Evolutionary conservation across 208 protist species (phyloP).

Genomic region (Wallacemonas sp.): DNA sequence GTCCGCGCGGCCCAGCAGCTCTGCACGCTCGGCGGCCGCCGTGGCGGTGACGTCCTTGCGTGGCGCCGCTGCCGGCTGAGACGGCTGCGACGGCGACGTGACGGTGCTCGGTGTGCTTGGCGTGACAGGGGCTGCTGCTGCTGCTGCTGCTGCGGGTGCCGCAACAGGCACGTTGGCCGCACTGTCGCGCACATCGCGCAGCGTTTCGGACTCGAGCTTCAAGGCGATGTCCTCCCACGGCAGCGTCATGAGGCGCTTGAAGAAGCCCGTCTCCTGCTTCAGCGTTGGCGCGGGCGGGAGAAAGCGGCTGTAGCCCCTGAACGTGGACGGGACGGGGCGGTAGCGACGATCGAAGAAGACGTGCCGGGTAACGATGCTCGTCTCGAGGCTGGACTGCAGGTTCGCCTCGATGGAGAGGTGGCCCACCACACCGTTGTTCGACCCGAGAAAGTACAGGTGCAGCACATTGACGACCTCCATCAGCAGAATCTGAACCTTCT

Average conservation of each 20-base stretch:
- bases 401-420: constrained; percentile 67
- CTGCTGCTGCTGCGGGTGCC: not conserved
- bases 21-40: constrained; percentile 27
- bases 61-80: not conserved
- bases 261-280: constrained; percentile 82
- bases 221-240: constrained; percentile 81
- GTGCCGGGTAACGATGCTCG: constrained; percentile 36
- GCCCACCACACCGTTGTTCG: constrained; percentile 53
- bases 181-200: constrained; percentile 31
- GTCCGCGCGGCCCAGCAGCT: constrained; percentile 23
- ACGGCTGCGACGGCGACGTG: not conserved
- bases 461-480: constrained; percentile 57
- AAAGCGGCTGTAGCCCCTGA: constrained; percentile 60
- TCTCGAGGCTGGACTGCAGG: constrained; percentile 36
- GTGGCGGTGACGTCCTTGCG: not conserved
- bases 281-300: constrained; percentile 65
- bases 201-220: constrained; percentile 70
- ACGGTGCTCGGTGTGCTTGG: not conserved
- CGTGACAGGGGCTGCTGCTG: not conserved
- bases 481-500: constrained; percentile 58
- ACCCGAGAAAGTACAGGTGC: constrained; percentile 78
- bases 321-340: constrained; percentile 54
- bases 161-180: not conserved
- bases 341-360: constrained; percentile 38
- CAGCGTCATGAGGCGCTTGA: constrained; percentile 81